These are phyloP conservation scores for Juncus inflexus DNA, from an alignment of 176 grass and related monocot species.

Conservation along the genomic window DNA sequence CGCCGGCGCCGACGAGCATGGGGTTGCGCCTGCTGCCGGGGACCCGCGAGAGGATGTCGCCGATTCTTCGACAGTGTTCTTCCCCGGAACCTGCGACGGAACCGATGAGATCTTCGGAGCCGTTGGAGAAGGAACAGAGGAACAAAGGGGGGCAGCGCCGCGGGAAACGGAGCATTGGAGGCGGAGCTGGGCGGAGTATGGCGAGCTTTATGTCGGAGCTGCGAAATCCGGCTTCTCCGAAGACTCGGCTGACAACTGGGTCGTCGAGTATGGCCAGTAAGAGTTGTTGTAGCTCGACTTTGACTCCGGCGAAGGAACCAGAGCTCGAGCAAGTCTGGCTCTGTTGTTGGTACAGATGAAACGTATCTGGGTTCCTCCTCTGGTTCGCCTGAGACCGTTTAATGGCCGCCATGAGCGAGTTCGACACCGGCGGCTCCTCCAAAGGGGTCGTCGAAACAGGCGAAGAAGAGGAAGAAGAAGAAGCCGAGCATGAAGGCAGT, in stretches of 20 bases:
- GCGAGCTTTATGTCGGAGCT: constrained; percentile 75
- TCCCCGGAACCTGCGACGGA: constrained; percentile 31
- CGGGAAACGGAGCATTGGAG: constrained; percentile 32
- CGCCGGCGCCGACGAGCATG: constrained; percentile 82
- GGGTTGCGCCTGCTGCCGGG: constrained; percentile 46
- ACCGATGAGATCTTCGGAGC: constrained; percentile 41
- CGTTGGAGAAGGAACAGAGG: constrained; percentile 77
- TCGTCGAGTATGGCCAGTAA: constrained; percentile 83
- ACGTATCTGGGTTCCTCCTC: constrained; percentile 55
- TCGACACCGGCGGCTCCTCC: constrained; percentile 64
- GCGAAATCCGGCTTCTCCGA: constrained; percentile 78
- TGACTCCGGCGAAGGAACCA: constrained; percentile 41
- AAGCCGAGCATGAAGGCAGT: constrained; percentile 40
- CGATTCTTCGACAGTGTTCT: constrained; percentile 55
- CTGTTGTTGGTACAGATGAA: constrained; percentile 74
- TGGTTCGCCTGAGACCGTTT: constrained; percentile 85
- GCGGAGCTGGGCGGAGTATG: constrained; percentile 62
- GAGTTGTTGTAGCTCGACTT: constrained; percentile 76
- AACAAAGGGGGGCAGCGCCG: constrained; percentile 64
- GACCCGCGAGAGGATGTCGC: constrained; percentile 59
- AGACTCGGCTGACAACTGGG: constrained; percentile 84
- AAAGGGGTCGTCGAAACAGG: background rate
- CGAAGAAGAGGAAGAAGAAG: background rate
- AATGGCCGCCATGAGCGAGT: constrained; percentile 92
- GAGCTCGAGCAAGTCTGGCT: constrained; percentile 5